These are phyloP conservation scores for Lactifluus hygrophoroides DNA, from an alignment of 768 basidiomycete species.

Conservation along the genomic window DNA sequence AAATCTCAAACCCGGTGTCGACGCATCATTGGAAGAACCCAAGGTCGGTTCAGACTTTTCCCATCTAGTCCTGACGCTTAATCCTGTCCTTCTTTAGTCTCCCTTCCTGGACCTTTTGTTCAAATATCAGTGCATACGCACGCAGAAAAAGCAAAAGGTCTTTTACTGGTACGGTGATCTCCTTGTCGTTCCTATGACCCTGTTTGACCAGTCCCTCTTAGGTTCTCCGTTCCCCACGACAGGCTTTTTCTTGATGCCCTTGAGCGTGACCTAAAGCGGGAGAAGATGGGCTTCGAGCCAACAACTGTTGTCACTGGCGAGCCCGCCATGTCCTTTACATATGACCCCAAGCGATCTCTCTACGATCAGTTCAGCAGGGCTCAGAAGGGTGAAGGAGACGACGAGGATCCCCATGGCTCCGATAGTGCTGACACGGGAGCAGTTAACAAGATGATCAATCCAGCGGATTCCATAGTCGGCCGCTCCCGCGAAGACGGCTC, in stretches of 20 bases:
- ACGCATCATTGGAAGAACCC: constrained; percentile 92
- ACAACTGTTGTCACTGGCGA: constrained; percentile 73
- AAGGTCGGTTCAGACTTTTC: constrained; percentile 44
- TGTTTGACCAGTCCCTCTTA: constrained; percentile 31
- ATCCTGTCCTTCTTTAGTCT: constrained; percentile 45
- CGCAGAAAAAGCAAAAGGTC: constrained; percentile 99
- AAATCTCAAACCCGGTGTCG: constrained; percentile 88
- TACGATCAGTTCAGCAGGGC: constrained; percentile 78
- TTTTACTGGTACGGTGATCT: constrained; percentile 73
- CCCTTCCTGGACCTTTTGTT: constrained; percentile 90
- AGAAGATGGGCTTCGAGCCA: constrained; percentile 82
- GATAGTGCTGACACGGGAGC: constrained; percentile 14
- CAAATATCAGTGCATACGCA: constrained; percentile 94
- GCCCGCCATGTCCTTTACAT: constrained; percentile 81
- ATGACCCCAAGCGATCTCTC: constrained; percentile 76
- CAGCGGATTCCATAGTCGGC: constrained; percentile 18
- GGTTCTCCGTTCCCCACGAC: constrained; percentile 97
- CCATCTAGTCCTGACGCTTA: constrained; percentile 4
- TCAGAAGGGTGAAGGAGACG: constrained; percentile 28
- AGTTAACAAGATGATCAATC: constrained; percentile 19
- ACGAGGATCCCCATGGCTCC: constrained; percentile 22
- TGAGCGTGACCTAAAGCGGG: constrained; percentile 91
- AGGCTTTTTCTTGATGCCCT: constrained; percentile 94
- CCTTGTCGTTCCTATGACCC: background rate
- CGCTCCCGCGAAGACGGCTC: constrained; percentile 11